These are phyloP conservation scores for Lactarius hengduanensis DNA, from an alignment of 768 basidiomycete species.

Conservation along the genomic window DNA sequence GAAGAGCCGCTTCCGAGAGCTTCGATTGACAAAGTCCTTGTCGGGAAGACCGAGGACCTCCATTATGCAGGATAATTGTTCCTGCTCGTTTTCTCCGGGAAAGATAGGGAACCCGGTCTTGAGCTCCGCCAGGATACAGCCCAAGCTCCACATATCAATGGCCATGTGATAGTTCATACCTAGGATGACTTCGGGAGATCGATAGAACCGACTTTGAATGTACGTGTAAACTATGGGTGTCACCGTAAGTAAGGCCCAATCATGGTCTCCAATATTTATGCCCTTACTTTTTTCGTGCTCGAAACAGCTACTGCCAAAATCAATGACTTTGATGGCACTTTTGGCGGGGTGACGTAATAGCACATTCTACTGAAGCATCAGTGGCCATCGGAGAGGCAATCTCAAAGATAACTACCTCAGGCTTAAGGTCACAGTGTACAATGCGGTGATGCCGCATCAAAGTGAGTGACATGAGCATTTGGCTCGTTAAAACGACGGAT, in stretches of 20 bases:
- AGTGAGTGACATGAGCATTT: constrained; percentile 89
- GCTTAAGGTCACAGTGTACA: constrained; percentile 98
- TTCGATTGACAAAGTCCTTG: constrained; percentile 90
- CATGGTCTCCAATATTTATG: neutral
- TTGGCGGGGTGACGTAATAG: constrained; percentile 91
- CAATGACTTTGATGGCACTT: constrained; percentile 97
- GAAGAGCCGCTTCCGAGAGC: constrained; percentile 91
- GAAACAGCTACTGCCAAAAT: constrained; percentile 98
- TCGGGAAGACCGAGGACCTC: constrained; percentile 96
- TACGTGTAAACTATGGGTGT: constrained; percentile 86
- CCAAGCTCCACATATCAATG: constrained; percentile 99
- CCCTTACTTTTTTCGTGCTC: constrained; percentile 95
- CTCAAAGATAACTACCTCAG: constrained; percentile 60
- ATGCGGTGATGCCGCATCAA: constrained; percentile 97
- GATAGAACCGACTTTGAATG: constrained; percentile 99
- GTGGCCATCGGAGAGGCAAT: constrained; percentile 10
- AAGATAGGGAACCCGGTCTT: constrained; percentile 99
- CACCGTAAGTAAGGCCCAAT: constrained; percentile 4
- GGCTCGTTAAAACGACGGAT: constrained; percentile 96
- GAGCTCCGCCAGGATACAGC: constrained; percentile 95
- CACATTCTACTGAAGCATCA: constrained; percentile 65
- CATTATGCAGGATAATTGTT: constrained; percentile 98
- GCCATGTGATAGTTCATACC: constrained; percentile 99
- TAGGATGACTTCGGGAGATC: constrained; percentile 98
- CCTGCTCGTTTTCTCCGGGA: constrained; percentile 98